Base-by-base conservation (phyloP, 257 asterid species). In the Solanum pinnatisectum region DNA sequence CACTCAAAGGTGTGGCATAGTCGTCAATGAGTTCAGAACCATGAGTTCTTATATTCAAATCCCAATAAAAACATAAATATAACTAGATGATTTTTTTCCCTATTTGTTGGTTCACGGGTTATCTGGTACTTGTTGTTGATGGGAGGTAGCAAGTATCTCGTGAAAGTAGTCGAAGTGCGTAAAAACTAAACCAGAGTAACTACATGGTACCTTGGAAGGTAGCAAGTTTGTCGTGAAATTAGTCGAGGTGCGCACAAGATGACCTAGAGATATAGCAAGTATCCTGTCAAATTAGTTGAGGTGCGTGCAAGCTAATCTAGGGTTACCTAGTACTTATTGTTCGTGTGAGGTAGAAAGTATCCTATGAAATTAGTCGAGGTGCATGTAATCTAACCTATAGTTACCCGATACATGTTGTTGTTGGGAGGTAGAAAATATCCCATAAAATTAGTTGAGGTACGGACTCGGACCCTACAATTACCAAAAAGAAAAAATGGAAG, bases 321-420 rank as follows among this genome's bases (percentile, higher is more conserved):
- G n/a, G 0, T 60, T 60, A 60, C 68, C 27, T 60, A 0, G 27
- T 8, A 60, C 27, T 3, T 60, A 1, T 65, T 65, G 0, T 65
- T 65, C 7, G 0, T 65, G 4, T 5, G 30, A 65, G 4, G 3
- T 30, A 30, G 39, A 35, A 70, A 70, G 77, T 70, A 70, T 70
- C 0, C 0, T 13, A 3, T 4, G 23, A 70, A 70, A 70, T 14
- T 30, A 68, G 22, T 13, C 5, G 0, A 68, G 22, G 23, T 68
- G 23, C 11, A 20, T 13, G 14, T 14, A 70, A 70, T 36, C 77
- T 70, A 4, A 15, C 12, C 0, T 1, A 32, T 1, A 32, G 32
- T 25, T 27, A 25, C 36, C 2, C 0, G 36, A 11, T 65, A 65
- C 33, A 0, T 25, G 18, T 67, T 25, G 0, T 5, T 25, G 18